phyloP scores from a whole-genome alignment of 2,329 filamentous ascomycete species.

The Paraconiothyrium brasiliense region DNA sequence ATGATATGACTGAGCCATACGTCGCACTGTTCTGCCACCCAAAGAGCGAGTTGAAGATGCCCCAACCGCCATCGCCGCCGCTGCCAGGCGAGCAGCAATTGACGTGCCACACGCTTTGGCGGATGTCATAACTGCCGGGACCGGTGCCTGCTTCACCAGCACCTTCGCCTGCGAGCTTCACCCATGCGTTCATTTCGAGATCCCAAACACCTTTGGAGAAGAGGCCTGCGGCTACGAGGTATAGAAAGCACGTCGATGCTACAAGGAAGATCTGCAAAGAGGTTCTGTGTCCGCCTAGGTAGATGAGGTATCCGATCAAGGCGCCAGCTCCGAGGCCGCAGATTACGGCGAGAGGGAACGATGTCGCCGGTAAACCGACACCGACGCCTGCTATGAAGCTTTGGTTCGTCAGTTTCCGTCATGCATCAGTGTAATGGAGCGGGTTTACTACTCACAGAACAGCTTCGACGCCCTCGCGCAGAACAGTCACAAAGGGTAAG shows the following conservation, averaged over 20 bases:
- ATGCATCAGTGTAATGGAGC: conserved; percentile 1
- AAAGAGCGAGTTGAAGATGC: conserved; percentile 84
- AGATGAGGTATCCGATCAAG: conserved; percentile 76
- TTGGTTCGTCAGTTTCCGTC: neutral
- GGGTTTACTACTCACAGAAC: conserved; percentile 62
- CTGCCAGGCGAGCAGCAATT: conserved; percentile 82
- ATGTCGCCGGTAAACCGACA: conserved; percentile 75
- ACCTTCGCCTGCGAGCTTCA: conserved; percentile 69
- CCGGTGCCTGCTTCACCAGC: conserved; percentile 70
- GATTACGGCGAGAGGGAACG: conserved; percentile 81
- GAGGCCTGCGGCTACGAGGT: conserved; percentile 83
- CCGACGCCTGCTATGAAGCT: conserved; percentile 83
- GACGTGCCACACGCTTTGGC: conserved; percentile 81
- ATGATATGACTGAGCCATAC: conserved; percentile 85
- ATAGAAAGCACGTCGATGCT: conserved; percentile 81
- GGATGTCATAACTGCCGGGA: conserved; percentile 81
- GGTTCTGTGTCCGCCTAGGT: conserved; percentile 74
- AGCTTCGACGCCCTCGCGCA: conserved; percentile 85
- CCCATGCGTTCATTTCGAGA: conserved; percentile 76
- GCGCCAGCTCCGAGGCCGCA: conserved; percentile 74
- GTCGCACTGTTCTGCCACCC: conserved; percentile 92
- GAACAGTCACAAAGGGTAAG: conserved; percentile 86
- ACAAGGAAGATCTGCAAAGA: conserved; percentile 82
- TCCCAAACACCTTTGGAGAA: conserved; percentile 81
- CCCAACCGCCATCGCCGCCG: conserved; percentile 82